Conservation (phyloP, 106 monocot species). For the Amphibolis antarctica region DNA sequence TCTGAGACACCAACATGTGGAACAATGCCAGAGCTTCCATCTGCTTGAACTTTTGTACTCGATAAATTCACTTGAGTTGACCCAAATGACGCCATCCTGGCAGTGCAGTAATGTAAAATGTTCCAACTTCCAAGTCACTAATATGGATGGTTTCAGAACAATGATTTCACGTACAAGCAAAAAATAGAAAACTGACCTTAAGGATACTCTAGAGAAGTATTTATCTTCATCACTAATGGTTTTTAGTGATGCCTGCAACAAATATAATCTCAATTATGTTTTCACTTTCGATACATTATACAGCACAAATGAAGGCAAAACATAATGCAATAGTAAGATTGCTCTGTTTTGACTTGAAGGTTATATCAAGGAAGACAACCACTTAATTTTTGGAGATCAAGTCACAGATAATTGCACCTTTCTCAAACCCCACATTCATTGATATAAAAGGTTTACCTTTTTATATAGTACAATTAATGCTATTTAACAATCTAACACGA, state of each 20-base stretch:
- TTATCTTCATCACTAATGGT: constrained; percentile 94
- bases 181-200: constrained; percentile 44
- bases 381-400: no score
- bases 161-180: neutral
- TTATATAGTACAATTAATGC: no score
- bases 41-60: constrained; percentile 20
- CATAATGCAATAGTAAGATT: no score
- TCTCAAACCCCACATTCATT: no score
- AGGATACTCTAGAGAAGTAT: constrained; percentile 80
- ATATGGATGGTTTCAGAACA: neutral
- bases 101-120: neutral
- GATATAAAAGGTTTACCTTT: no score
- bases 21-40: constrained; percentile 24
- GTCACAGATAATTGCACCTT: no score
- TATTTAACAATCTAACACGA: no score
- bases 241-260: constrained; percentile 79
- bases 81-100: constrained; percentile 80
- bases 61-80: constrained; percentile 36
- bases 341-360: no score
- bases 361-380: no score
- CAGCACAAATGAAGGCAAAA: no score
- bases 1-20: constrained; percentile 38
- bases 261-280: neutral
- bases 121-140: neutral
- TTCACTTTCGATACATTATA: neutral